Evolutionary conservation across 2,329 filamentous ascomycete species (phyloP).

Genomic region (Cladophialophora chaetospira): DNA sequence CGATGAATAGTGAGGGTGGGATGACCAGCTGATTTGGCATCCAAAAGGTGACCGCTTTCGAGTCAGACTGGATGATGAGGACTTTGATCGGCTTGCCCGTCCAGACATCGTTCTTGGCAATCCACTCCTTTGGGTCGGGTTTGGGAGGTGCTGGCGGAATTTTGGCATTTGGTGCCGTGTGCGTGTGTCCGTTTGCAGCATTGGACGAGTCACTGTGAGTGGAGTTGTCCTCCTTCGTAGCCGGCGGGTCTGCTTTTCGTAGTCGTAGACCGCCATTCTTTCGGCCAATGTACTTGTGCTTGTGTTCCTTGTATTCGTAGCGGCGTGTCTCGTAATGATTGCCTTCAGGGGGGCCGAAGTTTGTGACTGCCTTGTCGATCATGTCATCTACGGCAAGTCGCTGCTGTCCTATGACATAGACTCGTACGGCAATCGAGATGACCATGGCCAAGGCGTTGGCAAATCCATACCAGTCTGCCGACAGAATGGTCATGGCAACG

Average conservation of each 20-base stretch:
- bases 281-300: background rate
- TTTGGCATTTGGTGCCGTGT: background rate
- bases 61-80: constrained; percentile 24
- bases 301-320: background rate
- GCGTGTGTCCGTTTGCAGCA: background rate
- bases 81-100: constrained; percentile 18
- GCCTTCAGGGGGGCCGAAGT: background rate
- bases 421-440: constrained; percentile 23
- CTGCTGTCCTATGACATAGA: constrained; percentile 23
- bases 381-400: constrained; percentile 20
- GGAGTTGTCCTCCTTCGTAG: background rate
- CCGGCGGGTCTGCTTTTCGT: background rate
- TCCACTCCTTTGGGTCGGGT: background rate
- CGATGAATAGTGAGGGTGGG: constrained; percentile 23
- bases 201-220: background rate
- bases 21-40: constrained; percentile 25
- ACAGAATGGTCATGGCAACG: constrained; percentile 21
- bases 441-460: constrained; percentile 28
- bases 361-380: constrained; percentile 11
- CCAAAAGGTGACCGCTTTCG: constrained; percentile 25
- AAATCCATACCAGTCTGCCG: constrained; percentile 28
- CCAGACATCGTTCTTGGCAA: constrained; percentile 1
- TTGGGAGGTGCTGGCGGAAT: background rate
- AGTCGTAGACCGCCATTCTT: background rate
- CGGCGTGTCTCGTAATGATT: constrained; percentile 6